A percentile compares a stretch with the other conserved stretches of the same genome.
These are phyloP conservation scores for Grosmannia huntii DNA, from an alignment of 2,329 filamentous ascomycete species.

Conservation along the genomic window DNA sequence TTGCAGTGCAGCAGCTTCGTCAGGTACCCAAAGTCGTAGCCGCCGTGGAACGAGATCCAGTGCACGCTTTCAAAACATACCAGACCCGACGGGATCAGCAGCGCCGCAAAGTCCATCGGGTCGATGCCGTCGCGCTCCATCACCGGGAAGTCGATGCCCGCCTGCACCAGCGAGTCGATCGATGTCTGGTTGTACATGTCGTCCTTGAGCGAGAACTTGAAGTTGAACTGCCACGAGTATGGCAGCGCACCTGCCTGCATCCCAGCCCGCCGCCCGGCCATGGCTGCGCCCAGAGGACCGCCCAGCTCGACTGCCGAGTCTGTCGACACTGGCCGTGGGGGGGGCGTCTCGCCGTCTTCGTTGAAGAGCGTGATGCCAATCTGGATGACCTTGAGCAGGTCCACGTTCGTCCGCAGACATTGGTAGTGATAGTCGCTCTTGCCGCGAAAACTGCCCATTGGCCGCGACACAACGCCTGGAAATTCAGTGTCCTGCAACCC, in stretches of 20 bases:
- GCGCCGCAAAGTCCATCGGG: constrained; percentile 72
- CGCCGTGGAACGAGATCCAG: constrained; percentile 96
- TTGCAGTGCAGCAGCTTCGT: constrained; percentile 84
- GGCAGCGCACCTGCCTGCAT: constrained; percentile 36
- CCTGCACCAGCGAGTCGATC: constrained; percentile 78
- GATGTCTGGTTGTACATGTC: constrained; percentile 98
- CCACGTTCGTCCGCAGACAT: constrained; percentile 91
- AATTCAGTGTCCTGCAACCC: constrained; percentile 78
- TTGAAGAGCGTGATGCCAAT: constrained; percentile 91
- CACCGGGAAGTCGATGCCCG: constrained; percentile 81
- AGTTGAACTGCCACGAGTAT: constrained; percentile 98
- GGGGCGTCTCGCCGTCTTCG: constrained; percentile 75
- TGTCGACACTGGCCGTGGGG: constrained; percentile 45
- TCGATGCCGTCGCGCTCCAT: constrained; percentile 86
- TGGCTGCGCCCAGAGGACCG: constrained; percentile 17
- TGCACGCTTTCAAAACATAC: constrained; percentile 78
- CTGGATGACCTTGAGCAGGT: constrained; percentile 94
- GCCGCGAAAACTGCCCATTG: constrained; percentile 85
- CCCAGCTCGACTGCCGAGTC: constrained; percentile 25
- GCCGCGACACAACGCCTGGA: constrained; percentile 89
- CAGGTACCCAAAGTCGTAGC: constrained; percentile 95
- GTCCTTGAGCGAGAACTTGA: constrained; percentile 83
- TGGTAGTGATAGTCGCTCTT: constrained; percentile 99
- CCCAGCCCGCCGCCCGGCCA: constrained; percentile 28
- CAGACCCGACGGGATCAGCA: constrained; percentile 84